A percentile compares a stretch with the other conserved stretches of the same genome.
phyloP scores from a whole-genome alignment of 352 stramenopile species.

The Blastocystis sp. region DNA sequence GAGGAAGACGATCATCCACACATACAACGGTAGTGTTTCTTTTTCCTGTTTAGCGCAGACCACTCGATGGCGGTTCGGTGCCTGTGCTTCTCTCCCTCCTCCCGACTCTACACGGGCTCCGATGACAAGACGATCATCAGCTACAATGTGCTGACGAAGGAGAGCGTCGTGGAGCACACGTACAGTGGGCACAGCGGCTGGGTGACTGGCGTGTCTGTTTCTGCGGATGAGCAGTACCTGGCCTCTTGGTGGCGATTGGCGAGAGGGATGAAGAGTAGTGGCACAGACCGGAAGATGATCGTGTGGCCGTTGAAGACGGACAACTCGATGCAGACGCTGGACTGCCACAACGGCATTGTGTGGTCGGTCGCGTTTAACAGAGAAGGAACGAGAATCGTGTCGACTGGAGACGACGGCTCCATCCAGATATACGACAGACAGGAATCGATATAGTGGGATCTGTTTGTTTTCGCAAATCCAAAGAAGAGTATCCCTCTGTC shows the following conservation, averaged over 20 bases:
- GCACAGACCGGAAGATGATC: constrained; percentile 44
- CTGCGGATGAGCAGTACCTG: constrained; percentile 50
- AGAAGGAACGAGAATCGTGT: constrained; percentile 22
- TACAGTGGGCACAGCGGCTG: constrained; percentile 10
- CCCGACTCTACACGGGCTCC: constrained; percentile 38
- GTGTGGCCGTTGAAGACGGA: constrained; percentile 10
- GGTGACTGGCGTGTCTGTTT: constrained; percentile 25
- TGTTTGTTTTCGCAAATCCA: constrained; percentile 42
- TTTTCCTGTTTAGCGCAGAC: constrained; percentile 1
- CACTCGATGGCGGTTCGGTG: constrained; percentile 24
- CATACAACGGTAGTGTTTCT: constrained; percentile 11
- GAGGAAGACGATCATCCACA: constrained; percentile 3
- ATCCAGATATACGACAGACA: constrained; percentile 54
- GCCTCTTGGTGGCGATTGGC: neutral
- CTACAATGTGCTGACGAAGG: constrained; percentile 16
- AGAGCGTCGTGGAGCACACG: neutral
- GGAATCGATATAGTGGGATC: constrained; percentile 4
- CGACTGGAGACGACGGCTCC: constrained; percentile 51
- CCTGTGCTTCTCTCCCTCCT: constrained; percentile 23
- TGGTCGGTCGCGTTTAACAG: constrained; percentile 27
- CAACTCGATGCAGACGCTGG: constrained; percentile 33
- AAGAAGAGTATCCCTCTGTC: neutral
- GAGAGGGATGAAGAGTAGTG: neutral
- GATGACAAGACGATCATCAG: constrained; percentile 46
- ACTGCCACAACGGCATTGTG: constrained; percentile 47